Evolutionary conservation across 2,329 filamentous ascomycete genomes (phyloP), one percentile per base, ranked within the genome.

Genomic region (Westerdykella sp.): DNA sequence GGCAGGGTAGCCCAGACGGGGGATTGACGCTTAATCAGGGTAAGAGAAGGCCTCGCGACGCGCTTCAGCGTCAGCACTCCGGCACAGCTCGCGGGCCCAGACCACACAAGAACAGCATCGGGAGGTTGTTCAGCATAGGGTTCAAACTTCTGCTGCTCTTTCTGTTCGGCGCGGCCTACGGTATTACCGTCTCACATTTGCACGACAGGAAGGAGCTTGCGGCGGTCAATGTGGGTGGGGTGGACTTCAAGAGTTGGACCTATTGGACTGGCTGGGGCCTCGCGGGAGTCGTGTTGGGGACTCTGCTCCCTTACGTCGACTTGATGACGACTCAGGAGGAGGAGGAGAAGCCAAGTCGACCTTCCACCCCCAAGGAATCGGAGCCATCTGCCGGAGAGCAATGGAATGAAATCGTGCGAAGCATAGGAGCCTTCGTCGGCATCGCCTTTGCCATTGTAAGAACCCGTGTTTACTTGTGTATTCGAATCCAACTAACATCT

Each of bases 191-290:
- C 32, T 83, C 84, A 15, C 83, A 87, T 60, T 72, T 97, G 36
- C 88, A 91, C 55, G 80, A 84, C 49, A 79, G 81, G 40, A 75
- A 81, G 50, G 74, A 77, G 37, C 71, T 88, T 39, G 76, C 78
- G 0, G 77, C 81, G 0, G 76, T 87, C 28, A 75, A 79, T 42
- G 71, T 84, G 37, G 74, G 76, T 43, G 73, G 73, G 30, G 67
- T 81, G 25, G 70, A 79, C 47, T 69, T 73, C 22, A 69, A 71
- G 50, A 71, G 65, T 61, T 84, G 81, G 78, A 69, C 72, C 35
- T 95, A 95, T 63, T 71, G 95, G 42, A 69, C 74, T 0, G 83
- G 86, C 49, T 98, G 93, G 91, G 93, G 89, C 1, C 56, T 84
- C 9, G 82, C 84, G 0, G 90, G 89, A 13, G 80, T 95, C 4